phyloP scores from a whole-genome alignment of 176 grass and related monocot genomes.

The Zizania latifolia region DNA sequence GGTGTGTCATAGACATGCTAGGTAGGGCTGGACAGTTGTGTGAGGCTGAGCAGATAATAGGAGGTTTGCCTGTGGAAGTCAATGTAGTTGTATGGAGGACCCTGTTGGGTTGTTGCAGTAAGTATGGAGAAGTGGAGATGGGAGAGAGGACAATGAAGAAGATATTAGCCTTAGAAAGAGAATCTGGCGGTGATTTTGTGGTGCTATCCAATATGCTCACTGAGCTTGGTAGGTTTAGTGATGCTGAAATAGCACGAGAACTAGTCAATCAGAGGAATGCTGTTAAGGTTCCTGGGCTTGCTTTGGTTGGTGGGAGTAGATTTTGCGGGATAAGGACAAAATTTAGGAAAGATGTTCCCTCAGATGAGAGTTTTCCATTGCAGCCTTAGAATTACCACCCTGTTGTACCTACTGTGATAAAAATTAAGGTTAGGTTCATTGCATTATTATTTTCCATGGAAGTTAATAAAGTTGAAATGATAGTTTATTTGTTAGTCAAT shows the following conservation, averaged over 20 bases:
- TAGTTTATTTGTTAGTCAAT: background rate
- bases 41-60: slow-evolving; percentile 57
- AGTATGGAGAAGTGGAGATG: slow-evolving; percentile 65
- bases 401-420: background rate
- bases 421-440: slow-evolving; percentile 20
- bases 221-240: slow-evolving; percentile 52
- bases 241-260: slow-evolving; percentile 49
- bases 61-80: slow-evolving; percentile 43
- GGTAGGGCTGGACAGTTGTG: slow-evolving; percentile 55
- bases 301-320: slow-evolving; percentile 38
- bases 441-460: background rate
- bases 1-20: slow-evolving; percentile 68
- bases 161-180: slow-evolving; percentile 46
- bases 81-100: slow-evolving; percentile 61
- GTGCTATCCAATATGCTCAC: slow-evolving; percentile 61
- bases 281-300: slow-evolving; percentile 52
- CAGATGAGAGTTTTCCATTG: background rate
- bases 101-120: slow-evolving; percentile 58
- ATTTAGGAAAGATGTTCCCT: background rate
- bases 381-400: background rate
- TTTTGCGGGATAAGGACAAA: background rate
- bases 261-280: slow-evolving; percentile 38
- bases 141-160: slow-evolving; percentile 59
- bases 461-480: background rate
- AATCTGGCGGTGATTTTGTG: slow-evolving; percentile 50